Percentiles rank a stretch among this genome's conserved stretches.
phyloP scores from a whole-genome alignment of 441 rosid genomes.

The Populus hybrid region DNA sequence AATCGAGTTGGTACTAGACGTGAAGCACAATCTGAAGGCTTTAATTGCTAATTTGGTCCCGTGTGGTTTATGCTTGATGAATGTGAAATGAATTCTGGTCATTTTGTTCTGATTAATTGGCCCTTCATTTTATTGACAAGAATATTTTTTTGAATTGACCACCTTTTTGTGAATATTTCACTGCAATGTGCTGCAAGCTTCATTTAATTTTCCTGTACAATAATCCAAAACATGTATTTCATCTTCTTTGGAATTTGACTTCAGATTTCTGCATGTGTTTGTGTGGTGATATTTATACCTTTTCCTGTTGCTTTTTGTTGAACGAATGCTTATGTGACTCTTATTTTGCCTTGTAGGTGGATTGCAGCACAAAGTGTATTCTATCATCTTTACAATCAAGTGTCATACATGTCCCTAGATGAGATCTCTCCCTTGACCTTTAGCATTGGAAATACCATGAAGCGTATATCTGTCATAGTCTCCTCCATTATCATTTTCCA shows the following conservation, averaged over 20 bases:
- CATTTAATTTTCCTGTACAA: background rate
- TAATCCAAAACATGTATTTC: background rate
- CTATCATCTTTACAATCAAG: constrained; percentile 96
- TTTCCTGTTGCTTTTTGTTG: background rate
- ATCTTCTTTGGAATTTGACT: background rate
- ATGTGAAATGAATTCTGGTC: background rate
- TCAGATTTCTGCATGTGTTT: background rate
- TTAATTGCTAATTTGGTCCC: background rate
- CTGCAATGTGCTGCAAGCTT: background rate
- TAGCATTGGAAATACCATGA: constrained; percentile 93
- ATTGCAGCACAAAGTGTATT: constrained; percentile 88
- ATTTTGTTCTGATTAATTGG: background rate
- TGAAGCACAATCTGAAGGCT: background rate
- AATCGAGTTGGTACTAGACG: background rate
- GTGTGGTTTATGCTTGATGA: background rate
- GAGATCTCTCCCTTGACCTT: constrained; percentile 90
- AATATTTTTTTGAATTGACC: background rate
- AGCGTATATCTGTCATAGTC: constrained; percentile 83
- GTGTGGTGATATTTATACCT: background rate
- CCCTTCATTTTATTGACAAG: background rate
- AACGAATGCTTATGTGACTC: constrained; percentile 21
- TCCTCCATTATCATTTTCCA: constrained; percentile 90
- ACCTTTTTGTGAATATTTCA: background rate
- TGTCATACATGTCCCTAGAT: constrained; percentile 93
- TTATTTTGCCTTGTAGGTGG: constrained; percentile 66